Percentiles rank a stretch among this genome's conserved stretches.
These are phyloP conservation scores for Maudiozyma turicensis DNA, from an alignment of 805 yeast genomes.

Conservation along the genomic window DNA sequence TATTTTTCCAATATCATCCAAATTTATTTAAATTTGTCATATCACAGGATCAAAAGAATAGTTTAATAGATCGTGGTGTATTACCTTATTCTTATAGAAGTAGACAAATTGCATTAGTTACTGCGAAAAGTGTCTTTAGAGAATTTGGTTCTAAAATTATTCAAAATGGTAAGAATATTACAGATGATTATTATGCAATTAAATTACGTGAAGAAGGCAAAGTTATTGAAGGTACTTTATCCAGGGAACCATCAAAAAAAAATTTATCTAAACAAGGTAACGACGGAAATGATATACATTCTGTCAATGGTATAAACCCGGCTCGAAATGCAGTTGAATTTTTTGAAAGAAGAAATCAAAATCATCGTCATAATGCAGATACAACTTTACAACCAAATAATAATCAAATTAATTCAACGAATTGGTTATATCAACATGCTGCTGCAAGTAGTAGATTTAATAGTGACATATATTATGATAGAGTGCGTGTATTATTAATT, in stretches of 20 bases:
- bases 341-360: conserved; percentile 27
- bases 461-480: conserved; percentile 45
- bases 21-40: conserved; percentile 64
- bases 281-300: conserved; percentile 1
- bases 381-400: conserved; percentile 10
- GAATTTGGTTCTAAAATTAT: conserved; percentile 88
- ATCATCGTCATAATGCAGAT: conserved; percentile 5
- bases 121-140: conserved; percentile 80
- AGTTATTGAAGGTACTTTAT: conserved; percentile 49
- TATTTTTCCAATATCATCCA: conserved; percentile 79
- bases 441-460: conserved; percentile 68
- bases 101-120: conserved; percentile 77
- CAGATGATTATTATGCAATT: conserved; percentile 81
- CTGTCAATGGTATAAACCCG: conserved; percentile 16
- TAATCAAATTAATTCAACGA: conserved; percentile 47
- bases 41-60: conserved; percentile 69
- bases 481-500: conserved; percentile 39
- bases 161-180: conserved; percentile 66
- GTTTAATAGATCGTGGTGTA: conserved; percentile 67
- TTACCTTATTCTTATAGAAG: conserved; percentile 89
- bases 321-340: conserved; percentile 32
- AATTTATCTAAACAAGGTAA: background rate
- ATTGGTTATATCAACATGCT: conserved; percentile 83
- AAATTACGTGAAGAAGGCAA: conserved; percentile 43
- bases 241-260: conserved; percentile 10